phyloP scores from a whole-genome alignment of 116 monocot genomes.

The Cymodocea nodosa region DNA sequence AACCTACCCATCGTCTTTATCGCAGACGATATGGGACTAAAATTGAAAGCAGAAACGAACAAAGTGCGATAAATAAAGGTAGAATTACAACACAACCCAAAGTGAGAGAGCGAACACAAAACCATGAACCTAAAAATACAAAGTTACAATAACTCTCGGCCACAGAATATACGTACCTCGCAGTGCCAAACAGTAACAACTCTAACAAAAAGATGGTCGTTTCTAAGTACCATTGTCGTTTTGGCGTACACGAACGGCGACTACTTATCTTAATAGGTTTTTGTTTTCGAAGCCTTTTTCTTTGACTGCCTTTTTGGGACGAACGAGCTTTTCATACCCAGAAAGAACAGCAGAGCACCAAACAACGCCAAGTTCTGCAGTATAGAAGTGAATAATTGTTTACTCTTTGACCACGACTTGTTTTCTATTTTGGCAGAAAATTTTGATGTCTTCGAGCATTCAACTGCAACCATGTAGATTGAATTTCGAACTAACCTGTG shows the following conservation, averaged over 20 bases:
- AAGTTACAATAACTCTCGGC: neutral
- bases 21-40: slow-evolving; percentile 3
- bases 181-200: no score
- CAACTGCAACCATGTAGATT: neutral
- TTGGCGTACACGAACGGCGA: no score
- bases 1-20: neutral
- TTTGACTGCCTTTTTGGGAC: slow-evolving; percentile 23
- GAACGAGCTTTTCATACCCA: slow-evolving; percentile 34
- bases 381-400: neutral
- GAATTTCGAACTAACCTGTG: slow-evolving; percentile 23
- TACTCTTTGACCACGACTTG: neutral
- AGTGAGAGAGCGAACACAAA: neutral
- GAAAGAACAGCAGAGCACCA: slow-evolving; percentile 37
- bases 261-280: slow-evolving; percentile 6
- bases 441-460: no score
- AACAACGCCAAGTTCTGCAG: slow-evolving; percentile 42
- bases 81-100: neutral
- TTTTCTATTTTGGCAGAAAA: neutral
- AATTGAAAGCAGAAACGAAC: neutral
- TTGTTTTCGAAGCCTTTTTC: slow-evolving; percentile 31
- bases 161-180: no score
- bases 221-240: no score
- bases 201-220: no score
- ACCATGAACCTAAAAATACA: neutral
- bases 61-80: neutral